A percentile compares a stretch with the other conserved stretches of the same genome.
phyloP scores from a whole-genome alignment of 2,329 filamentous ascomycete genomes.

The Albophoma yamanashiensis region DNA sequence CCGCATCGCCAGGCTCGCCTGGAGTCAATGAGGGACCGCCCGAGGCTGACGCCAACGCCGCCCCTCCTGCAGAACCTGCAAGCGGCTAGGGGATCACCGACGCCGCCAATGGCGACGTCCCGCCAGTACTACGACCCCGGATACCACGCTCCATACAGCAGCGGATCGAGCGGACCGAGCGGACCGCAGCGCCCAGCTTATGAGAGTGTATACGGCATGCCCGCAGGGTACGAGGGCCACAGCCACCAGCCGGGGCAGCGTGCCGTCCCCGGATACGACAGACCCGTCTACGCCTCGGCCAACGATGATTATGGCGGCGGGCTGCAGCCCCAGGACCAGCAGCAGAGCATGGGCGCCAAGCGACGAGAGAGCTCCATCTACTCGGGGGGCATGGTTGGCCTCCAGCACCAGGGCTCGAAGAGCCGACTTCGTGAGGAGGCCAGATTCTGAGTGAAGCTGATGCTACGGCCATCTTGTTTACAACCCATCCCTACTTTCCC shows the following conservation, averaged over 20 bases:
- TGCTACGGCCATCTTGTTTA: neutral
- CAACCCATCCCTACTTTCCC: neutral
- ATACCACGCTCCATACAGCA: conserved; percentile 24
- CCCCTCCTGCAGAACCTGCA: conserved; percentile 27
- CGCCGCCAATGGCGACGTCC: conserved; percentile 23
- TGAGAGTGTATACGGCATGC: conserved; percentile 27
- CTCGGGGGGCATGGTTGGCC: conserved; percentile 33
- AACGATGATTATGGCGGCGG: conserved; percentile 11
- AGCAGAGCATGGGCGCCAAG: conserved; percentile 23
- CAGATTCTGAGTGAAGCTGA: conserved; percentile 23
- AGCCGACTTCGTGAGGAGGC: conserved; percentile 45
- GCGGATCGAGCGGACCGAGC: conserved; percentile 19
- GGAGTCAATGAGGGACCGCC: conserved; percentile 16
- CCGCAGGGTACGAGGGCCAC: conserved; percentile 13
- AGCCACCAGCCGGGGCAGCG: conserved; percentile 9
- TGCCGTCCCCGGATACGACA: conserved; percentile 24
- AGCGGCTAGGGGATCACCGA: conserved; percentile 26
- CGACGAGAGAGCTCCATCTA: conserved; percentile 53
- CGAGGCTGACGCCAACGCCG: conserved; percentile 36
- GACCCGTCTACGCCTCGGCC: conserved; percentile 20
- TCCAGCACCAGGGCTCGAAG: conserved; percentile 39
- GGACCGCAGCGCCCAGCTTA: conserved; percentile 28
- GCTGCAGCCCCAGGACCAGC: conserved; percentile 3
- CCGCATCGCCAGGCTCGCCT: conserved; percentile 37
- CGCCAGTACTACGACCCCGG: conserved; percentile 32